phyloP scores from a whole-genome alignment of 495 filamentous ascomycete species.

The Hypoxylon trugodes region DNA sequence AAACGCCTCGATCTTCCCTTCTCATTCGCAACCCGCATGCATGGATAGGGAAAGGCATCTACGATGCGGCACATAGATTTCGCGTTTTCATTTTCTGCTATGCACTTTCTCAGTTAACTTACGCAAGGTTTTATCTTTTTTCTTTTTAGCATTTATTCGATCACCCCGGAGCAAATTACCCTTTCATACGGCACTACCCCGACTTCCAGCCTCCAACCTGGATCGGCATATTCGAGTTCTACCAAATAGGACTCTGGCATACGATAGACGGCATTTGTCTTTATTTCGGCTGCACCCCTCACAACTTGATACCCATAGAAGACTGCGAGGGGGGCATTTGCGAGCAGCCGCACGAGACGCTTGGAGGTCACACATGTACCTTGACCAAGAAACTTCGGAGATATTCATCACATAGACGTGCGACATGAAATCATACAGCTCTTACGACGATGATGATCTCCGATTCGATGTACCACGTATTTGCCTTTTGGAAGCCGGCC shows the following conservation, averaged over 20 bases:
- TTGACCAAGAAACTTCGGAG: constrained; percentile 51
- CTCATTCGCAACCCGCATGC: constrained; percentile 28
- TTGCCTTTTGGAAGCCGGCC: constrained; percentile 47
- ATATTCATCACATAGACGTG: constrained; percentile 45
- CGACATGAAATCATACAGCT: constrained; percentile 44
- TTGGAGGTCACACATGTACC: constrained; percentile 51
- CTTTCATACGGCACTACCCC: constrained; percentile 47
- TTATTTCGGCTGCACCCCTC: constrained; percentile 62
- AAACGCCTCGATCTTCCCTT: constrained; percentile 14
- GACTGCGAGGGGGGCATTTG: constrained; percentile 50
- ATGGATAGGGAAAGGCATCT: constrained; percentile 12
- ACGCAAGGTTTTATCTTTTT: constrained; percentile 42
- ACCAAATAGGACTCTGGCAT: constrained; percentile 58
- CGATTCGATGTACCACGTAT: constrained; percentile 46
- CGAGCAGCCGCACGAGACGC: constrained; percentile 54
- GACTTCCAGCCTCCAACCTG: constrained; percentile 47
- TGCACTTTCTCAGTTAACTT: constrained; percentile 25
- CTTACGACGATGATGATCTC: constrained; percentile 47
- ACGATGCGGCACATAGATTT: constrained; percentile 42
- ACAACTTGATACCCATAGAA: constrained; percentile 62
- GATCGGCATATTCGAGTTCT: constrained; percentile 50
- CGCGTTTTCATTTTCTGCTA: constrained; percentile 37
- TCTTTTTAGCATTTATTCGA: constrained; percentile 46
- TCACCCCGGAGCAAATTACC: constrained; percentile 49
- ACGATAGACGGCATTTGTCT: constrained; percentile 85